Percentiles rank a stretch among this genome's conserved stretches.
These are phyloP conservation scores for Ceratobasidium theobromae DNA, from an alignment of 1,284 basidiomycete genomes.

Conservation along the genomic window DNA sequence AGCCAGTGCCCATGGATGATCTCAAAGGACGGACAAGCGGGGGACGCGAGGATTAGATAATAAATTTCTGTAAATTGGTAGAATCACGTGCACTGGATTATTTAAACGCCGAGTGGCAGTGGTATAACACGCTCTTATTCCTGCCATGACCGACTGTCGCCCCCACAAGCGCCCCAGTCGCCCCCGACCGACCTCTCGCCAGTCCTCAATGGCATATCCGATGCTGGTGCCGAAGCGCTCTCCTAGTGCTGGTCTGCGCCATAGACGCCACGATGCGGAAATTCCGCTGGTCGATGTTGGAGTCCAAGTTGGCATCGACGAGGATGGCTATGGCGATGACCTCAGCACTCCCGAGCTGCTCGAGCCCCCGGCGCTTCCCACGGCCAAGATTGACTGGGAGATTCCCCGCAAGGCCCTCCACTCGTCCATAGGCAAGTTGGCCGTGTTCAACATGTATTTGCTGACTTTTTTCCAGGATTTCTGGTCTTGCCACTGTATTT, in stretches of 20 bases:
- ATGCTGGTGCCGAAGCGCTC: slow-evolving; percentile 6
- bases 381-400: slow-evolving; percentile 63
- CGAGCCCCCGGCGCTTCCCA: slow-evolving; percentile 1
- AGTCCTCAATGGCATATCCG: background rate
- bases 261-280: background rate
- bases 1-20: slow-evolving; percentile 54
- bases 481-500: slow-evolving; percentile 78
- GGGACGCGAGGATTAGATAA: slow-evolving; percentile 4
- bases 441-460: slow-evolving; percentile 24
- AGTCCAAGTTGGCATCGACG: slow-evolving; percentile 1
- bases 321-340: background rate
- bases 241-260: slow-evolving; percentile 12
- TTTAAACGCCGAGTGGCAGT: no score
- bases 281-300: slow-evolving; percentile 4
- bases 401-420: slow-evolving; percentile 91
- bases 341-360: slow-evolving; percentile 19
- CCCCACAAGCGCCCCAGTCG: slow-evolving; percentile 14
- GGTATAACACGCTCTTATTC: slow-evolving; percentile 6
- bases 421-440: slow-evolving; percentile 78
- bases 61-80: no score
- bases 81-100: background rate
- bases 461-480: slow-evolving; percentile 60
- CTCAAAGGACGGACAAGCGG: slow-evolving; percentile 44
- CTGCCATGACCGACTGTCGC: background rate
- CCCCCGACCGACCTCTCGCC: background rate